Percentiles rank a stretch among this genome's conserved stretches.
phyloP scores from a whole-genome alignment of 306 rosid species.

The Quercus wislizeni region DNA sequence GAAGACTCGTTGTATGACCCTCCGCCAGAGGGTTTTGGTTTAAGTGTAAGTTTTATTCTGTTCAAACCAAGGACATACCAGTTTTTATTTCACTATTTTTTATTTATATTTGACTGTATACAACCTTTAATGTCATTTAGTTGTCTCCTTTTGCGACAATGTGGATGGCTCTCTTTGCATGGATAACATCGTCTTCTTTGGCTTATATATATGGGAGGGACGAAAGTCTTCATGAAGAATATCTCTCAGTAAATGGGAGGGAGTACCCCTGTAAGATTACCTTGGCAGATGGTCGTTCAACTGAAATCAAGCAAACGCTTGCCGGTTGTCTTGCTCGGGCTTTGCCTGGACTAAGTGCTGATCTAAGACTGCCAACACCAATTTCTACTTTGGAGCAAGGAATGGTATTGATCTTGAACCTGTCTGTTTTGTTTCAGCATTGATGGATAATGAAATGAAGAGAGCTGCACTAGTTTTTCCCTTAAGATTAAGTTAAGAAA shows the following conservation, averaged over 20 bases:
- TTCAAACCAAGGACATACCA: neutral
- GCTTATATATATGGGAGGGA: conserved; percentile 84
- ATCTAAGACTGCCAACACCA: conserved; percentile 66
- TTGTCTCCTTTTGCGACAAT: conserved; percentile 86
- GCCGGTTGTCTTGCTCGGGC: conserved; percentile 81
- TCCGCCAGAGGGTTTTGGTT: conserved; percentile 81
- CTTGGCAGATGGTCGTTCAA: conserved; percentile 80
- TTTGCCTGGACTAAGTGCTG: conserved; percentile 71
- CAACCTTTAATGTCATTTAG: conserved; percentile 38
- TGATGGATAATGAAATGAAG: conserved; percentile 9
- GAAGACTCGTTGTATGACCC: conserved; percentile 80
- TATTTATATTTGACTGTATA: neutral
- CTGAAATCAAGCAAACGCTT: conserved; percentile 85
- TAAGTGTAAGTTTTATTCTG: conserved; percentile 48
- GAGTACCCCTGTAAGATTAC: conserved; percentile 63
- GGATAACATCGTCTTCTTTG: conserved; percentile 81
- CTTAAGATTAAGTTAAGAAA: neutral
- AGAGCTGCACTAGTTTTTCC: neutral
- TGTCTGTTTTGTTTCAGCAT: conserved; percentile 13
- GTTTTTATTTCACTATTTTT: neutral
- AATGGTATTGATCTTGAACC: conserved; percentile 51
- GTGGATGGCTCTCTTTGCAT: conserved; percentile 80
- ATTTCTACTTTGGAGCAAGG: conserved; percentile 85
- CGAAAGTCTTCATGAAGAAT: conserved; percentile 77
- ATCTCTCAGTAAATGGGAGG: conserved; percentile 57